These are phyloP conservation scores for Russula earlei DNA, from an alignment of 768 basidiomycete species.

Conservation along the genomic window DNA sequence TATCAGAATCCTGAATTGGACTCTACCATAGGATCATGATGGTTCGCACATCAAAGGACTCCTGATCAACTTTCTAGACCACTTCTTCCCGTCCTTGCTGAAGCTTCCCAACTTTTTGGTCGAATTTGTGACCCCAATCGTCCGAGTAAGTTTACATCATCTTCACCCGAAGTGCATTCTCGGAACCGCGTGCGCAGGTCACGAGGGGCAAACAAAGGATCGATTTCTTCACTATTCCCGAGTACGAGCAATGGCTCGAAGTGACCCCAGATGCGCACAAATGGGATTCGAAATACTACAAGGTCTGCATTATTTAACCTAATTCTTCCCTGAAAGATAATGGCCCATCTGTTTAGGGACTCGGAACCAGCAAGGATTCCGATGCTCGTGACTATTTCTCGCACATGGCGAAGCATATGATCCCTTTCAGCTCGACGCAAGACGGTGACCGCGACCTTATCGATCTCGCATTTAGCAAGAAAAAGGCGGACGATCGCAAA, in stretches of 20 bases:
- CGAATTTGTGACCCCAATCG: slow-evolving; percentile 98
- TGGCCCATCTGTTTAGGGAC: slow-evolving; percentile 48
- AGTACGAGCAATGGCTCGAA: slow-evolving; percentile 90
- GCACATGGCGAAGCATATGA: slow-evolving; percentile 88
- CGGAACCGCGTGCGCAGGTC: slow-evolving; percentile 35
- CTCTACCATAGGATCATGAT: slow-evolving; percentile 76
- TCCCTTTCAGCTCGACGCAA: slow-evolving; percentile 76
- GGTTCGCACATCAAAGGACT: slow-evolving; percentile 99
- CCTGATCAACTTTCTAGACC: slow-evolving; percentile 94
- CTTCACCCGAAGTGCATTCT: background rate
- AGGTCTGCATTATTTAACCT: slow-evolving; percentile 44
- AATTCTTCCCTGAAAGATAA: background rate
- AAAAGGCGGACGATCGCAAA: slow-evolving; percentile 96
- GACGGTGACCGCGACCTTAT: slow-evolving; percentile 82
- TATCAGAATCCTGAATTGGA: background rate
- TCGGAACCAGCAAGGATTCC: slow-evolving; percentile 84
- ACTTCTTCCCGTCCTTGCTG: slow-evolving; percentile 91
- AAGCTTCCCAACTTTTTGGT: slow-evolving; percentile 88
- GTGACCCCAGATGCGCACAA: slow-evolving; percentile 63
- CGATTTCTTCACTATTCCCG: slow-evolving; percentile 95
- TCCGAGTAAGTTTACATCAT: slow-evolving; percentile 52
- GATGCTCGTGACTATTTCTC: slow-evolving; percentile 93
- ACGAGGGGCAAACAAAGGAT: slow-evolving; percentile 68
- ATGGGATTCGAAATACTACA: slow-evolving; percentile 96
- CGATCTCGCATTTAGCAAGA: slow-evolving; percentile 98